phyloP scores from a whole-genome alignment of 371 early-diverging fungal species.

The Rhizopus sp. region DNA sequence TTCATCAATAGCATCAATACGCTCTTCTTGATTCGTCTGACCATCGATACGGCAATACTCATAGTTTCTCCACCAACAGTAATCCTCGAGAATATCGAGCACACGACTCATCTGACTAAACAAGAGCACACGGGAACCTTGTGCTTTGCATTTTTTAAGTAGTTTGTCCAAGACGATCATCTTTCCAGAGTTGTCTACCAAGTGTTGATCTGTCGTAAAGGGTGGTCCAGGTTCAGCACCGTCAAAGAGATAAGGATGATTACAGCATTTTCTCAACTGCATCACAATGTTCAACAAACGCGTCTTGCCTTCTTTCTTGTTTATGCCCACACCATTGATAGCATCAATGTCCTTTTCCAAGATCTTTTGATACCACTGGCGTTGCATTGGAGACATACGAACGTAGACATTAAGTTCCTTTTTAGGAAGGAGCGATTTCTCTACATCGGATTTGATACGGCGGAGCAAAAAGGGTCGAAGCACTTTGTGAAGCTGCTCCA shows the following conservation, averaged over 20 bases:
- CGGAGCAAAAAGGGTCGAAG: conserved; percentile 96
- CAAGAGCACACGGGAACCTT: conserved; percentile 96
- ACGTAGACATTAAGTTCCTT: conserved; percentile 97
- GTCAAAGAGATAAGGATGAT: conserved; percentile 99
- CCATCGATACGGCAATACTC: conserved; percentile 99
- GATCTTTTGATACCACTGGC: conserved; percentile 96
- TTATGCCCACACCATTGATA: conserved; percentile 78
- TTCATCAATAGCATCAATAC: conserved; percentile 93
- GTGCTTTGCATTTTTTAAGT: conserved; percentile 77
- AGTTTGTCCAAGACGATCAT: conserved; percentile 95
- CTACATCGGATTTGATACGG: conserved; percentile 98
- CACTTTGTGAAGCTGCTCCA: conserved; percentile 92
- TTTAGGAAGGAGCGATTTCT: conserved; percentile 95
- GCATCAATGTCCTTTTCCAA: conserved; percentile 98
- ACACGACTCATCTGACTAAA: conserved; percentile 99
- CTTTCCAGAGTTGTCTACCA: conserved; percentile 94
- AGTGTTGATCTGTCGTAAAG: conserved; percentile 96
- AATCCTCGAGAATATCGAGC: conserved; percentile 99
- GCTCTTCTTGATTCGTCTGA: conserved; percentile 92
- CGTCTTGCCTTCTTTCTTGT: conserved; percentile 78
- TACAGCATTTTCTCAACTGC: conserved; percentile 99
- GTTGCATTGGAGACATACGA: conserved; percentile 95
- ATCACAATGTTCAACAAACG: conserved; percentile 97
- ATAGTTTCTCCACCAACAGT: conserved; percentile 88
- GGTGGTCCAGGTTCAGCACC: conserved; percentile 94